phyloP scores from a whole-genome alignment of 2,329 filamentous ascomycete species.

The Polytolypa hystricis region DNA sequence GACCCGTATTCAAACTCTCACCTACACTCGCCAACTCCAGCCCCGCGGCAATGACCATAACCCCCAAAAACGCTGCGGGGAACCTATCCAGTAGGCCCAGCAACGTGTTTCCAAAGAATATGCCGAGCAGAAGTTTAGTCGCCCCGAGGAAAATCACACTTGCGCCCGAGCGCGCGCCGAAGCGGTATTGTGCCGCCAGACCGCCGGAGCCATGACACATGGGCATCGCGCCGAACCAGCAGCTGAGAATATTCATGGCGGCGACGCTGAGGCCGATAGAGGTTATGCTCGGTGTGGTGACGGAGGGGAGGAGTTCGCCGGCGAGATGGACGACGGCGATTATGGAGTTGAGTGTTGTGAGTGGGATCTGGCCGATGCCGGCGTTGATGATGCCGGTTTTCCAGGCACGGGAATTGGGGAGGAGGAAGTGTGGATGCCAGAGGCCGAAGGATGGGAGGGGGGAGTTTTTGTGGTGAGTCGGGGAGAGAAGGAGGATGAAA shows the following conservation, averaged over 20 bases:
- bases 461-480: slow-evolving; percentile 8
- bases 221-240: slow-evolving; percentile 93
- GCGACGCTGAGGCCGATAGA: slow-evolving; percentile 72
- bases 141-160: slow-evolving; percentile 69
- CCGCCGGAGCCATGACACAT: slow-evolving; percentile 89
- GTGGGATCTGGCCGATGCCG: slow-evolving; percentile 73
- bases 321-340: slow-evolving; percentile 76
- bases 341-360: slow-evolving; percentile 87
- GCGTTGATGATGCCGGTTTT: slow-evolving; percentile 49
- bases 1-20: slow-evolving; percentile 67
- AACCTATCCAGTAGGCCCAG: slow-evolving; percentile 59
- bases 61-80: slow-evolving; percentile 63
- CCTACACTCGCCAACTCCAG: slow-evolving; percentile 79
- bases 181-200: slow-evolving; percentile 79
- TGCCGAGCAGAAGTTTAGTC: slow-evolving; percentile 63
- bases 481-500: slow-evolving; percentile 26
- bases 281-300: slow-evolving; percentile 60
- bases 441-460: slow-evolving; percentile 43
- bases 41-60: slow-evolving; percentile 85
- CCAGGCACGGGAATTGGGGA: slow-evolving; percentile 40
- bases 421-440: slow-evolving; percentile 47
- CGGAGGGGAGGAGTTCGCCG: slow-evolving; percentile 60
- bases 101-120: slow-evolving; percentile 65
- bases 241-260: slow-evolving; percentile 70
- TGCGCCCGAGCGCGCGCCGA: slow-evolving; percentile 78